These are phyloP conservation scores for Haplographium delicatum DNA, from an alignment of 495 filamentous ascomycete species.

Conservation along the genomic window DNA sequence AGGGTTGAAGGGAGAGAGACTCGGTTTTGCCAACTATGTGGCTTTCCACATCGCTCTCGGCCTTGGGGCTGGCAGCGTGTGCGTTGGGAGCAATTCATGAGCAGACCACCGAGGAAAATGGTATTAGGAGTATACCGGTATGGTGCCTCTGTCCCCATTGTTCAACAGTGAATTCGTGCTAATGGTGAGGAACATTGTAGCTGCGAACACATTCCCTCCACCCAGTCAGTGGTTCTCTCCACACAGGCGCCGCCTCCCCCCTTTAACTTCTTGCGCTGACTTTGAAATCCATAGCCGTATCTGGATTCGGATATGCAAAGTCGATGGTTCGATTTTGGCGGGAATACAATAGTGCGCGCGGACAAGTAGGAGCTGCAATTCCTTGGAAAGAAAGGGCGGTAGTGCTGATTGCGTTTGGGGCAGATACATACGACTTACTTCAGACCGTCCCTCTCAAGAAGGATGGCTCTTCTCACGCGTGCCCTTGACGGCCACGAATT, in stretches of 20 bases:
- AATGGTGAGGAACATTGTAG: conserved; percentile 35
- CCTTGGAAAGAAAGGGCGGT: background rate
- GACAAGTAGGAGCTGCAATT: conserved; percentile 61
- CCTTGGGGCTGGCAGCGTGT: conserved; percentile 50
- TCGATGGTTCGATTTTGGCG: conserved; percentile 99
- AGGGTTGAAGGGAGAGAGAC: no score
- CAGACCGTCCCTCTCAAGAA: conserved; percentile 80
- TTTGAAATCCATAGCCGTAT: conserved; percentile 63
- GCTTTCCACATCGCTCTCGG: conserved; percentile 42
- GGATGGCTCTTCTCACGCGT: conserved; percentile 94
- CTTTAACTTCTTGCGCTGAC: conserved; percentile 15
- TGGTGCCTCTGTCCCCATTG: conserved; percentile 10
- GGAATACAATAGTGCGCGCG: conserved; percentile 86
- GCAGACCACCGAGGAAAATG: conserved; percentile 38
- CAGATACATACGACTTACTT: conserved; percentile 88
- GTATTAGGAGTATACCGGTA: conserved; percentile 53
- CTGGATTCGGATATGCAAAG: conserved; percentile 97
- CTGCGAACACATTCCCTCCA: conserved; percentile 72
- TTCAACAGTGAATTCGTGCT: conserved; percentile 1
- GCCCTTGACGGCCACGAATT: conserved; percentile 95
- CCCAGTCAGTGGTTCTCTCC: conserved; percentile 37
- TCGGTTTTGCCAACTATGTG: no score
- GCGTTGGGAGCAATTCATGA: conserved; percentile 28
- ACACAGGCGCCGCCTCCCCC: background rate
- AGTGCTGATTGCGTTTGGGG: background rate